Base-by-base conservation (phyloP, 2,329 filamentous ascomycete species). In the Cladophialophora carrionii region DNA sequence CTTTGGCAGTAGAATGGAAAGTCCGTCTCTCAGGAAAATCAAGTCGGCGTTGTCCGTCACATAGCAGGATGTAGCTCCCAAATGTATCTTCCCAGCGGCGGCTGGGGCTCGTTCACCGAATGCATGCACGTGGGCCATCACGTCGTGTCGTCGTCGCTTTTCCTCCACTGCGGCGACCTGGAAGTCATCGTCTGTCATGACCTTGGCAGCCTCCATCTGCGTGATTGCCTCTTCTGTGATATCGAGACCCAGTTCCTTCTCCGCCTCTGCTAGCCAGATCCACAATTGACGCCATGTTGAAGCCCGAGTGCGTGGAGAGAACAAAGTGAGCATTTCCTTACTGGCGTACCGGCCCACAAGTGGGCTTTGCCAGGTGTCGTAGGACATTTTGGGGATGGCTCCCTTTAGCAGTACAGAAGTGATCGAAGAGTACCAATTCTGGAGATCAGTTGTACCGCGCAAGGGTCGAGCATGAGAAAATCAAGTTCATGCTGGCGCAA, bases 241-340 rank as follows among this genome's bases (percentile, higher is more conserved):
- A 8, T 85, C 80, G 54, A 96, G 85, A 2, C 92, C 92, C 1
- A 96, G 84, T 77, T 93, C 89, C 76, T 88, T 88, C 81, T 96
- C 89, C 9, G 85, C 83, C 81, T 96, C 89, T 26, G 92, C 92
- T 10, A 96, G 88, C 79, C 84, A 88, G 52, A 94, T 81, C 93
- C 93, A 97, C 20, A 96, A 86, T 76, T 90, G 84, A 69, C 92
- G 87, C 92, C 92, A 96, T 62, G 87, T 92, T 49, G 86, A 88
- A 76, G 88, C 87, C 32, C 92, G 85, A 61, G 87, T 88, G 51
- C 91, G 86, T 65, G 88, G 86, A 71, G 88, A 89, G 82, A 96
- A 97, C 67, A 96, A 86, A 70, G 85, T 83, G 72, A 88, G 85
- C 90, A 95, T 93, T 78, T 90, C 89, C 71, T 77, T 75, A 71